Percentiles rank a stretch among this genome's conserved stretches.
These are phyloP conservation scores for Scleroderma bovista DNA, from an alignment of 768 basidiomycete species.

Conservation along the genomic window DNA sequence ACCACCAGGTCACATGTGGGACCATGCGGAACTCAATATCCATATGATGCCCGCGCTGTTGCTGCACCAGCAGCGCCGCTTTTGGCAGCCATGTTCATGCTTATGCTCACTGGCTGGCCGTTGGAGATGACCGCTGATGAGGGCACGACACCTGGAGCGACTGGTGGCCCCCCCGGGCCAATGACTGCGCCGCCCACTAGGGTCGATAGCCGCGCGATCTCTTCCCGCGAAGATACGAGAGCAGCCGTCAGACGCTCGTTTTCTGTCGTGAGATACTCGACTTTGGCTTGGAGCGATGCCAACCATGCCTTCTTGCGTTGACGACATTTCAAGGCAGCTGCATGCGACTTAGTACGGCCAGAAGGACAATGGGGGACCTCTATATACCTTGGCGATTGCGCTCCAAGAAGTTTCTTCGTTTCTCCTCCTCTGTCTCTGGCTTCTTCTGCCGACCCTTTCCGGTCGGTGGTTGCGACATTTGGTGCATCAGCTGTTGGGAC, in stretches of 20 bases:
- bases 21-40: conserved; percentile 26
- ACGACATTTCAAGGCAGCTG: conserved; percentile 97
- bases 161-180: conserved; percentile 31
- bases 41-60: conserved; percentile 34
- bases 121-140: conserved; percentile 21
- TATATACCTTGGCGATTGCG: conserved; percentile 90
- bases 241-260: conserved; percentile 91
- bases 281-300: conserved; percentile 84
- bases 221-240: conserved; percentile 83
- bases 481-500: conserved; percentile 18
- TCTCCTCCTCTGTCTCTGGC: conserved; percentile 97
- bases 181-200: conserved; percentile 65
- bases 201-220: conserved; percentile 77
- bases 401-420: conserved; percentile 93
- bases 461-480: conserved; percentile 7
- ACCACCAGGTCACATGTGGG: not conserved
- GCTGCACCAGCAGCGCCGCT: conserved; percentile 27
- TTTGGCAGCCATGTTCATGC: conserved; percentile 36
- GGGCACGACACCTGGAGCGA: conserved; percentile 26
- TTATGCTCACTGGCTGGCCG: conserved; percentile 39
- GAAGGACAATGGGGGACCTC: not conserved
- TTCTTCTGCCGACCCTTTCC: conserved; percentile 47
- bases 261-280: conserved; percentile 87
- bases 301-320: conserved; percentile 99
- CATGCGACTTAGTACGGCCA: conserved; percentile 3